A percentile compares a stretch with the other conserved stretches of the same genome.
Evolutionary conservation across 768 basidiomycete species (phyloP).

Genomic region (Crepidotus variabilis): DNA sequence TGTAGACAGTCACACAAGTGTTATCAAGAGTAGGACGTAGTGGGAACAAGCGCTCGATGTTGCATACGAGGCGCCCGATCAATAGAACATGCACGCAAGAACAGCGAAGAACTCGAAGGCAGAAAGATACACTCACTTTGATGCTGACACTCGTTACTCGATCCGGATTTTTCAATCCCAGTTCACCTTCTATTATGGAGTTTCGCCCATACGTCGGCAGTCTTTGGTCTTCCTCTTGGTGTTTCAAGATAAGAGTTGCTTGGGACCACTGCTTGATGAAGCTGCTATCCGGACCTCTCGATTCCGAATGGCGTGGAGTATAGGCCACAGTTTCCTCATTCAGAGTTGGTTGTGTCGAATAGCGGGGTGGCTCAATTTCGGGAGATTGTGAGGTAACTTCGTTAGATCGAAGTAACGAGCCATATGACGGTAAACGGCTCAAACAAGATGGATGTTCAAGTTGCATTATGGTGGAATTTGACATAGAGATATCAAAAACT

Average conservation of each 20-base stretch:
- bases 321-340: constrained; percentile 35
- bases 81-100: too few relatives aligned
- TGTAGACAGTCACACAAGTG: constrained; percentile 10
- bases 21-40: too few relatives aligned
- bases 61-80: too few relatives aligned
- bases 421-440: not conserved
- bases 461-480: too few relatives aligned
- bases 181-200: constrained; percentile 30
- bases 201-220: constrained; percentile 33
- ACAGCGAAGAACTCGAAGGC: not conserved
- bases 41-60: too few relatives aligned
- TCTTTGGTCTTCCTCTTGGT: constrained; percentile 27
- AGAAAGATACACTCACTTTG: constrained; percentile 27
- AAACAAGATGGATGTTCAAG: too few relatives aligned
- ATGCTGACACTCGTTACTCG: constrained; percentile 29
- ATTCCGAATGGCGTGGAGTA: constrained; percentile 28
- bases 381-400: not conserved
- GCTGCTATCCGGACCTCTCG: constrained; percentile 16
- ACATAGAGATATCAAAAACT: too few relatives aligned
- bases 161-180: constrained; percentile 27
- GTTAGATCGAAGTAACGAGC: constrained; percentile 11
- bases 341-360: constrained; percentile 27
- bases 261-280: constrained; percentile 29
- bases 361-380: constrained; percentile 21
- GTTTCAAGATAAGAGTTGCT: constrained; percentile 32